Evolutionary conservation across 164 flowering plant genomes (phyloP).

Genomic region (Brasenia schreberi): DNA sequence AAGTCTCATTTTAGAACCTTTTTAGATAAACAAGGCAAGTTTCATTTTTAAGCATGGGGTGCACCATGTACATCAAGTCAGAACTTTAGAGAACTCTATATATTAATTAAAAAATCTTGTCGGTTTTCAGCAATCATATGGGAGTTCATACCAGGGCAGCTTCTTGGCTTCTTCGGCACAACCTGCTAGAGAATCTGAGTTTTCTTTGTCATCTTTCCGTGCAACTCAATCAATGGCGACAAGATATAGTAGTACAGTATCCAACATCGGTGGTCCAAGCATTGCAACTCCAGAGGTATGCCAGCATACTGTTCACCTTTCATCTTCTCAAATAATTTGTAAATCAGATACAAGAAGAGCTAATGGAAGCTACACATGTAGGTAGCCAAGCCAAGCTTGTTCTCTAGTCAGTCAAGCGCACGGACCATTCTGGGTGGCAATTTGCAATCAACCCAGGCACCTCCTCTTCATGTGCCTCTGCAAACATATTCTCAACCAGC

Average conservation of each 20-base stretch:
- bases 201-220: slow-evolving; percentile 61
- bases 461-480: slow-evolving; percentile 55
- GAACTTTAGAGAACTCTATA: too few relatives aligned
- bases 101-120: background rate
- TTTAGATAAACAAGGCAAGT: too few relatives aligned
- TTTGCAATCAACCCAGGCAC: slow-evolving; percentile 53
- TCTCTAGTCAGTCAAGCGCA: slow-evolving; percentile 35
- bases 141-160: slow-evolving; percentile 54
- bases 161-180: slow-evolving; percentile 54
- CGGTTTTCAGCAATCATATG: slow-evolving; percentile 37
- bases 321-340: too few relatives aligned
- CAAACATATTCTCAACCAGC: slow-evolving; percentile 66
- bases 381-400: slow-evolving; percentile 44
- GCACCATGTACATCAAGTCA: too few relatives aligned
- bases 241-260: slow-evolving; percentile 39
- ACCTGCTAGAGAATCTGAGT: slow-evolving; percentile 59
- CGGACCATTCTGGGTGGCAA: slow-evolving; percentile 41
- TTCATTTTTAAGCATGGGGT: too few relatives aligned
- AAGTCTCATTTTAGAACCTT: too few relatives aligned
- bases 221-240: slow-evolving; percentile 54
- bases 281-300: slow-evolving; percentile 70
- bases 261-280: slow-evolving; percentile 55
- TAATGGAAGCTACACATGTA: slow-evolving; percentile 11
- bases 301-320: too few relatives aligned
- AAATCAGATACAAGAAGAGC: too few relatives aligned